Conservation (phyloP, 202 grass and related monocot species). For the Brachypodium distachyon region DNA sequence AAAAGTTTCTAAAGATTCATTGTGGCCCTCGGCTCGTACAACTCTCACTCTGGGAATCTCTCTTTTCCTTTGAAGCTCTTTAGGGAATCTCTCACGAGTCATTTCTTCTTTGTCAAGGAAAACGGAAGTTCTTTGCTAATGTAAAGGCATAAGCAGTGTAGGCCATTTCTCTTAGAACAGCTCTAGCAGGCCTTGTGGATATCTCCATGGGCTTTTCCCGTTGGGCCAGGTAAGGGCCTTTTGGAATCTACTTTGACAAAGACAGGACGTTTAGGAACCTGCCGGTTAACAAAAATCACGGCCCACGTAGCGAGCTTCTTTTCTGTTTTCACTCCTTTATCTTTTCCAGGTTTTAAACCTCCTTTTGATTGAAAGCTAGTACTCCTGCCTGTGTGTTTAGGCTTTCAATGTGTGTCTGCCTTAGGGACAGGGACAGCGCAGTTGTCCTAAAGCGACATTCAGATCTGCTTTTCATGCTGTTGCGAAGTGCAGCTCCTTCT, state of each 20-base stretch:
- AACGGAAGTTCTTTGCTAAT: background rate
- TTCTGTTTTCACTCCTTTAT: background rate
- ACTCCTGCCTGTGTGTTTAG: conserved; percentile 12
- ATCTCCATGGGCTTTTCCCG: conserved; percentile 8
- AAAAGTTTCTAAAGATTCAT: no score
- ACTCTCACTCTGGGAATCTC: background rate
- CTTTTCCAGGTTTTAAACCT: conserved; percentile 41
- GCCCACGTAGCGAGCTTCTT: conserved; percentile 33
- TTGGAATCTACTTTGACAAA: conserved; percentile 41
- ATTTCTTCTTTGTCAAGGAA: background rate
- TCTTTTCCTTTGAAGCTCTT: no score
- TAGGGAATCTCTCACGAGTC: no score
- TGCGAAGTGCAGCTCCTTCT: conserved; percentile 5
- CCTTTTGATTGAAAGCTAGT: conserved; percentile 47
- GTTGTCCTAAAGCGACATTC: conserved; percentile 1
- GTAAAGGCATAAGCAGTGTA: background rate
- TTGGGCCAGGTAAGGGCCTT: conserved; percentile 29
- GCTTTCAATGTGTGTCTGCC: conserved; percentile 38
- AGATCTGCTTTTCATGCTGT: conserved; percentile 24
- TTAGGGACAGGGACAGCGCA: conserved; percentile 17
- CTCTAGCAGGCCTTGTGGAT: background rate
- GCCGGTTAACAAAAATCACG: background rate
- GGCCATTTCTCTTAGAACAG: background rate
- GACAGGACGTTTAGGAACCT: background rate
- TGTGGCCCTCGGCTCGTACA: background rate